Conservation (phyloP, 2,329 filamentous ascomycete genomes). For the Proliferodiscus dingleyae region DNA sequence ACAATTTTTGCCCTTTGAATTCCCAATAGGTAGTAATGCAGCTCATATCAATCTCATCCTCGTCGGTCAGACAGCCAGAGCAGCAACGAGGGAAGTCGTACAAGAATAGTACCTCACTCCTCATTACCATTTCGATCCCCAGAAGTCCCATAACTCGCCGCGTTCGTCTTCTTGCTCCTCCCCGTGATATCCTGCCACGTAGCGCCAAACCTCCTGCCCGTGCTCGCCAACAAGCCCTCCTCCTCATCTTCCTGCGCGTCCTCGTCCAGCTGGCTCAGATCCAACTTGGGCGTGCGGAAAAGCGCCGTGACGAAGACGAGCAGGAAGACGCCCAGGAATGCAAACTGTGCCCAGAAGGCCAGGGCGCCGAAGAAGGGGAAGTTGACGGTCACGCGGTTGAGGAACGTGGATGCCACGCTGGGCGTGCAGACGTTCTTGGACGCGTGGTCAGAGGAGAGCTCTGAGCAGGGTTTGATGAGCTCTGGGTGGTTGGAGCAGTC, state of each 20-base stretch:
- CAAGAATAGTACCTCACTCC: too few relatives aligned
- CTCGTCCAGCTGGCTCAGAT: conserved; percentile 74
- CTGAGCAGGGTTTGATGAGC: conserved; percentile 76
- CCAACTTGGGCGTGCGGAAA: conserved; percentile 73
- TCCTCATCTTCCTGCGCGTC: conserved; percentile 91
- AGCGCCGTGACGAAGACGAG: conserved; percentile 74
- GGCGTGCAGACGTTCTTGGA: conserved; percentile 83
- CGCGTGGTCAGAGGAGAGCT: conserved; percentile 64
- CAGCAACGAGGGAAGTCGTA: too few relatives aligned
- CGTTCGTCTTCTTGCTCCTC: conserved; percentile 41
- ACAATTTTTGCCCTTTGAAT: too few relatives aligned
- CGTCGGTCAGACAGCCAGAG: too few relatives aligned
- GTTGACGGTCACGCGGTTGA: conserved; percentile 87
- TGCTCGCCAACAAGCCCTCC: conserved; percentile 82
- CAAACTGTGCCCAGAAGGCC: conserved; percentile 96
- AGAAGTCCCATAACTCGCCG: conserved; percentile 2
- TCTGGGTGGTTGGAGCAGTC: conserved; percentile 69
- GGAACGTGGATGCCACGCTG: conserved; percentile 83
- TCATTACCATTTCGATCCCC: too few relatives aligned
- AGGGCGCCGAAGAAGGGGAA: conserved; percentile 92
- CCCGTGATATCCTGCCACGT: conserved; percentile 82
- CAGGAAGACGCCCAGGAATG: conserved; percentile 78
- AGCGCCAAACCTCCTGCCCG: conserved; percentile 73
- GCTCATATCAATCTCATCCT: too few relatives aligned
- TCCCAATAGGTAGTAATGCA: too few relatives aligned